phyloP scores from a whole-genome alignment of 352 stramenopile genomes.

The Phytophthora tubulina region DNA sequence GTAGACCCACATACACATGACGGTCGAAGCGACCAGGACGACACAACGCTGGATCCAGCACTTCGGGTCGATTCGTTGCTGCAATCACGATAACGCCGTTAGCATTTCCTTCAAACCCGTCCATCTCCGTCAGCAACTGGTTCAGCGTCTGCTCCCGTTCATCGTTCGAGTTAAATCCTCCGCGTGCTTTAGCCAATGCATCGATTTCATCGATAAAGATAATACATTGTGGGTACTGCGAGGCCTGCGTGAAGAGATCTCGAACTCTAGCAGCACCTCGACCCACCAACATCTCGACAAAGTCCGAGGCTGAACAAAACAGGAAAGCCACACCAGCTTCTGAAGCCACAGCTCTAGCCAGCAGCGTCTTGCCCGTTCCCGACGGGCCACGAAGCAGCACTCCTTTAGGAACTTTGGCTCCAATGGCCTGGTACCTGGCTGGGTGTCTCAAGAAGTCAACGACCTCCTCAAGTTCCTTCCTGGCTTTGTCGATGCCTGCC shows the following conservation, averaged over 20 bases:
- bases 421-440: slow-evolving; percentile 92
- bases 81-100: slow-evolving; percentile 96
- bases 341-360: slow-evolving; percentile 93
- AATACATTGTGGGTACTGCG: slow-evolving; percentile 96
- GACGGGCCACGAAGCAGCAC: slow-evolving; percentile 95
- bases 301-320: slow-evolving; percentile 96
- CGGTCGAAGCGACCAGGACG: slow-evolving; percentile 97
- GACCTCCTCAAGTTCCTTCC: slow-evolving; percentile 93
- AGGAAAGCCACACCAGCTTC: slow-evolving; percentile 96
- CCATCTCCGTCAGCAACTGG: slow-evolving; percentile 92
- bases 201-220: slow-evolving; percentile 99
- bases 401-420: slow-evolving; percentile 93
- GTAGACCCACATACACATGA: slow-evolving; percentile 96
- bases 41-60: slow-evolving; percentile 96
- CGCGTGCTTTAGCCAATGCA: slow-evolving; percentile 90
- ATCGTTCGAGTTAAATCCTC: slow-evolving; percentile 93
- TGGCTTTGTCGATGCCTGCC: slow-evolving; percentile 94
- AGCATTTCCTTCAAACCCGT: slow-evolving; percentile 92
- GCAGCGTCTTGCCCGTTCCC: slow-evolving; percentile 95
- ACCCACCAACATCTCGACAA: slow-evolving; percentile 98
- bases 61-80: slow-evolving; percentile 96
- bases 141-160: slow-evolving; percentile 97
- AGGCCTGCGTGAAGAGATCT: slow-evolving; percentile 94
- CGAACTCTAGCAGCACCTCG: slow-evolving; percentile 94
- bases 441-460: slow-evolving; percentile 96